Base-by-base conservation (phyloP, 106 monocot genomes). In the Xerophyta viscosa region DNA sequence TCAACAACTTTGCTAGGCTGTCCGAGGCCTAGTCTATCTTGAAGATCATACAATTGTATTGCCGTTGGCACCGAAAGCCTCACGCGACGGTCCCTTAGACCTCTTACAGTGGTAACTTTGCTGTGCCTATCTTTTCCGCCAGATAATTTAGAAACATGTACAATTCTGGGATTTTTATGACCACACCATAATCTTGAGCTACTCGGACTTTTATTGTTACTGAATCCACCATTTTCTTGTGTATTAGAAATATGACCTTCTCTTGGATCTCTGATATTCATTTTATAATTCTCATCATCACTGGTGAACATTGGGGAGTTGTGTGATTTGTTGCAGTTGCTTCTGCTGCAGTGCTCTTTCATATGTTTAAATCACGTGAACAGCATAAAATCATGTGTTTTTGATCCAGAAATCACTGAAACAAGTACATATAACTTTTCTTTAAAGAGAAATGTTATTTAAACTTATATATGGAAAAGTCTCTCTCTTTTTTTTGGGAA, bases 1-100 rank as follows among this genome's bases (percentile, higher is more conserved):
- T 73, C 67, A 13, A 73, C 31, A 55, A 55, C 55, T 37, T 55
- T 55, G 36, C 55, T 55, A 8, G 55, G 55, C n/a, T 55, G 55
- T 29, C 33, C 30, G 12, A 55, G 36, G 30, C 55, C 55, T 21
- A 55, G 36, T 19, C 55, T 55, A 20, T 55, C 55, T 33, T 55
- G 55, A 21, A 55, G 55, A 55, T 55, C 55, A 23, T 55, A 55
- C 11, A 55, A 21, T 37, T 55, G 55, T 20, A 55, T 33, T 2
- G 55, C 55, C 11, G 55, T 55, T 20, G 31, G 31, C 1, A 55
- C 55, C 18, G 55, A 55, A 36, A 55, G 55, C 20, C 55, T 33
- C 9, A 55, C 55, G 10, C 55, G 29, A 6, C 55, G 8, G 36
- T 55, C 55, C 27, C 55, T 55, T n/a, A 55, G 31, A 18, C 55